A percentile compares a stretch with the other conserved stretches of the same genome.
Evolutionary conservation across 805 yeast genomes (phyloP).

Genomic region (Limtongozyma cylindracea): DNA sequence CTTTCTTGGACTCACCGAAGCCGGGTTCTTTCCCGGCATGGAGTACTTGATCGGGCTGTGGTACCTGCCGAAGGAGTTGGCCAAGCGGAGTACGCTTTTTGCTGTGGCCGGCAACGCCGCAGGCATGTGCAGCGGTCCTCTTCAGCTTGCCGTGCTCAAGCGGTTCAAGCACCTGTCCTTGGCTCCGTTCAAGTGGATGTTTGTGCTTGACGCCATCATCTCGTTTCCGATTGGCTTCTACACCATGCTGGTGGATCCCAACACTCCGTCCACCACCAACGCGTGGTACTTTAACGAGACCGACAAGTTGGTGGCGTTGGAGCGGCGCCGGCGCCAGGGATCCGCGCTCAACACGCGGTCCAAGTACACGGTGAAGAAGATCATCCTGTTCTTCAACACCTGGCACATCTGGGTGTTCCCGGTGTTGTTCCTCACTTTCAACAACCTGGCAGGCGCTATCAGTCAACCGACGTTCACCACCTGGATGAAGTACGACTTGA

Average conservation of each 20-base stretch:
- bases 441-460: conserved; percentile 8
- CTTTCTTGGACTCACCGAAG: conserved; percentile 14
- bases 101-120: conserved; percentile 8
- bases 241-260: conserved; percentile 9
- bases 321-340: conserved; percentile 10
- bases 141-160: conserved; percentile 7
- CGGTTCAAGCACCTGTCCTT: conserved; percentile 4
- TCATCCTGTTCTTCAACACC: conserved; percentile 15
- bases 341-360: conserved; percentile 14
- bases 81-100: conserved; percentile 8
- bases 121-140: conserved; percentile 9
- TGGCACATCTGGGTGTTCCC: conserved; percentile 25
- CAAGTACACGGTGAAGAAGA: conserved; percentile 13
- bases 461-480: conserved; percentile 16
- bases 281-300: conserved; percentile 7
- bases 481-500: conserved; percentile 16
- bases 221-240: conserved; percentile 9
- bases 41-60: conserved; percentile 20
- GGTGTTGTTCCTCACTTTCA: conserved; percentile 10
- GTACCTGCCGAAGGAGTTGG: conserved; percentile 6
- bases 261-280: conserved; percentile 10
- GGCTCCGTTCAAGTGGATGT: conserved; percentile 11
- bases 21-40: conserved; percentile 29
- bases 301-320: conserved; percentile 15
- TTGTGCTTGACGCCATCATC: conserved; percentile 10